phyloP scores from a whole-genome alignment of 1,284 basidiomycete genomes.

The Microbotryomycetes sp. region DNA sequence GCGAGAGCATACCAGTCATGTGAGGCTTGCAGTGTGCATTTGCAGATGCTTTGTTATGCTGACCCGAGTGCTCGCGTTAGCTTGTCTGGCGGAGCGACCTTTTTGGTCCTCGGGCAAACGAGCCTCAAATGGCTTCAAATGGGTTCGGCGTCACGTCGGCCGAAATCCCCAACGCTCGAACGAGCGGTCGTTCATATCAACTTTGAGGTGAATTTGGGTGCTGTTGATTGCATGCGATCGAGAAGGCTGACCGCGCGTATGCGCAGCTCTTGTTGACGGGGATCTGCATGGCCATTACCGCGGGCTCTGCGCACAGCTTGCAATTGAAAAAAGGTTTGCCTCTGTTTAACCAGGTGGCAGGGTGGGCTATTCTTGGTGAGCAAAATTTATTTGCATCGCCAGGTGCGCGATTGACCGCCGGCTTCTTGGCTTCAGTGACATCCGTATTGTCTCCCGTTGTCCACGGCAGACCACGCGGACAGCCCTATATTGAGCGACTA shows the following conservation, averaged over 20 bases:
- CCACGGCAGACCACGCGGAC: constrained; percentile 17
- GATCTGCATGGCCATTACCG: constrained; percentile 50
- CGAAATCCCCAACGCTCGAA: constrained; percentile 6
- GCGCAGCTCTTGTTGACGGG: constrained; percentile 47
- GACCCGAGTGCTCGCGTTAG: constrained; percentile 21
- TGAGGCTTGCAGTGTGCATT: constrained; percentile 34
- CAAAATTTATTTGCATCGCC: constrained; percentile 40
- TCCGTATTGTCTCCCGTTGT: constrained; percentile 6
- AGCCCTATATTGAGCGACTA: constrained; percentile 37
- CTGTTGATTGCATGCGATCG: not conserved
- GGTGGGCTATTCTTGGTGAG: constrained; percentile 63
- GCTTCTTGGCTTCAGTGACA: not conserved
- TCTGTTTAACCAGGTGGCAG: constrained; percentile 52
- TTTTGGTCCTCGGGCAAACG: constrained; percentile 33
- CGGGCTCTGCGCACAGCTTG: constrained; percentile 54
- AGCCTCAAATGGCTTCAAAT: constrained; percentile 8
- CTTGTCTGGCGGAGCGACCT: constrained; percentile 36
- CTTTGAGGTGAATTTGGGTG: constrained; percentile 4
- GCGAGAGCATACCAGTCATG: constrained; percentile 58
- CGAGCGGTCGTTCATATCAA: not conserved
- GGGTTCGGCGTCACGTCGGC: not conserved
- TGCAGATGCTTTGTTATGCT: not conserved
- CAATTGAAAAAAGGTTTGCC: constrained; percentile 64
- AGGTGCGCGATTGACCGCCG: no score
- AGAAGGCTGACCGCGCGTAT: not conserved